Evolutionary conservation across 2,329 filamentous ascomycete species (phyloP).

Genomic region (Leptographium wingfieldii): DNA sequence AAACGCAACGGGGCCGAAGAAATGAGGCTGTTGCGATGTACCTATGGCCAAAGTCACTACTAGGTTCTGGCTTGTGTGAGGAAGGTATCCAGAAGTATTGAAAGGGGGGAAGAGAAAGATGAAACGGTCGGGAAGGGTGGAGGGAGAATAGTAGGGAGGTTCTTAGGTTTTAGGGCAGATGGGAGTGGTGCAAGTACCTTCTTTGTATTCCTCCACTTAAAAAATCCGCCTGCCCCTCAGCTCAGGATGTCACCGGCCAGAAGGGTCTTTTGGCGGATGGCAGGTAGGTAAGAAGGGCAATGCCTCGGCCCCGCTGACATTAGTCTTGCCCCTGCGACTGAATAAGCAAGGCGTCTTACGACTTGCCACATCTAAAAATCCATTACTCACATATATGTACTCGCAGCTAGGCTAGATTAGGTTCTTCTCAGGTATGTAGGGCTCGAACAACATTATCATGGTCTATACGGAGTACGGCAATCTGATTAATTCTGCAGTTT

Average conservation of each 20-base stretch:
- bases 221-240: neutral
- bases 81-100: constrained; percentile 2
- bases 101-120: neutral
- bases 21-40: constrained; percentile 6
- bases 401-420: too few relatives aligned
- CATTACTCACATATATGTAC: neutral
- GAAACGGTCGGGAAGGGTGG: constrained; percentile 4
- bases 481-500: too few relatives aligned
- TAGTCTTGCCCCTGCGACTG: neutral
- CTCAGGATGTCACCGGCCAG: neutral
- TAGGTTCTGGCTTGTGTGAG: constrained; percentile 2
- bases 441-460: too few relatives aligned
- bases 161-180: constrained; percentile 1
- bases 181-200: neutral
- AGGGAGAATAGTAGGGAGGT: constrained; percentile 1
- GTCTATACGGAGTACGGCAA: too few relatives aligned
- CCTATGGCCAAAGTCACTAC: constrained; percentile 9
- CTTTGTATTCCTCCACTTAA: neutral
- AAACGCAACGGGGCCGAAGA: constrained; percentile 6
- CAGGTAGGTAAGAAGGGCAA: neutral
- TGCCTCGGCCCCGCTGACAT: neutral
- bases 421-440: too few relatives aligned
- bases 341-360: neutral
- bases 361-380: neutral
- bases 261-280: neutral